Percentiles rank a stretch among this genome's conserved stretches.
These are phyloP conservation scores for Seiridium unicorne DNA, from an alignment of 2,329 filamentous ascomycete species.

Conservation along the genomic window DNA sequence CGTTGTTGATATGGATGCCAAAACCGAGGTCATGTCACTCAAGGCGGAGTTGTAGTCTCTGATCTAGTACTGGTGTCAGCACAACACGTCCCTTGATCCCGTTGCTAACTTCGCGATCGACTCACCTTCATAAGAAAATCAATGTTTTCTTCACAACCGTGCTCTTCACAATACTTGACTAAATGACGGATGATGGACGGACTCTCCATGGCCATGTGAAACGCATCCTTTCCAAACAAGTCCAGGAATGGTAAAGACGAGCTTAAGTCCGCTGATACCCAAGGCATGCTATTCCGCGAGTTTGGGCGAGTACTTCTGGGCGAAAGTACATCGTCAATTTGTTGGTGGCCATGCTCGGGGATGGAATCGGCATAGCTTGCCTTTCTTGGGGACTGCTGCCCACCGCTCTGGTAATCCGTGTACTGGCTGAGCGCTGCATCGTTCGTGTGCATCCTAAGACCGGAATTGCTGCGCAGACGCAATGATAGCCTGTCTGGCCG, in stretches of 20 bases:
- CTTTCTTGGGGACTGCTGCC: conserved; percentile 11
- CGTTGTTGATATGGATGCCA: conserved; percentile 42
- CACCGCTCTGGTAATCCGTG: conserved; percentile 42
- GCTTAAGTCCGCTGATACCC: conserved; percentile 4
- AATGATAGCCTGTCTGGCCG: conserved; percentile 21
- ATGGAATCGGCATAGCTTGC: background rate
- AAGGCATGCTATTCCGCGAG: conserved; percentile 9
- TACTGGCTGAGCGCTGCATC: conserved; percentile 43
- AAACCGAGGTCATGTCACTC: conserved; percentile 40
- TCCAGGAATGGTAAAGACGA: conserved; percentile 34
- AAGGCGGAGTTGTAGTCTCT: conserved; percentile 44
- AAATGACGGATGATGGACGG: conserved; percentile 44
- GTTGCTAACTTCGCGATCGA: background rate
- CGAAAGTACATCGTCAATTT: conserved; percentile 22
- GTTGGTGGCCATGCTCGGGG: conserved; percentile 13
- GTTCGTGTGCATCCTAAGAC: conserved; percentile 43
- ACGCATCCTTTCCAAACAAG: conserved; percentile 48
- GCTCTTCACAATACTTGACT: conserved; percentile 46
- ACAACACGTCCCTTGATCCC: background rate
- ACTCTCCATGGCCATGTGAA: conserved; percentile 49
- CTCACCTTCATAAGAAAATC: conserved; percentile 49
- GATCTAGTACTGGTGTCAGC: conserved; percentile 21
- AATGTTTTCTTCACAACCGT: conserved; percentile 46
- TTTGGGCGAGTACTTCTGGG: conserved; percentile 9
- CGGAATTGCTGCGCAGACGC: conserved; percentile 43